Evolutionary conservation across 2,329 filamentous ascomycete species (phyloP).

Genomic region (Monilinia fructicola): DNA sequence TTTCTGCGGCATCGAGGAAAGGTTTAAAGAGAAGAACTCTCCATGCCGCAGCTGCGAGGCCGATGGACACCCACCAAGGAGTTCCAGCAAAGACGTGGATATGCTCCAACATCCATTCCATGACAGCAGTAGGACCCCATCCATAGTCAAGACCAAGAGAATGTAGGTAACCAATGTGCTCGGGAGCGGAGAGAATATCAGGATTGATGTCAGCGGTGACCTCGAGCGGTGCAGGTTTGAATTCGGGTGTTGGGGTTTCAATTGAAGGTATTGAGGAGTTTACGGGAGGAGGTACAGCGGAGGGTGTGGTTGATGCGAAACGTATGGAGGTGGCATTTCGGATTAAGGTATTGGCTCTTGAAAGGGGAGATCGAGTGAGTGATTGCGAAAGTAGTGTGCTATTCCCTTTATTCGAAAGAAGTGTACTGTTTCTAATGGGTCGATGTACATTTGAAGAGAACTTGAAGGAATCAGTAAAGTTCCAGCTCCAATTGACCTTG

Average conservation of each 20-base stretch:
- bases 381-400: conserved; percentile 27
- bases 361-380: conserved; percentile 26
- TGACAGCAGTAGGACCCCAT: conserved; percentile 70
- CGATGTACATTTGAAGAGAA: conserved; percentile 39
- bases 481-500: neutral
- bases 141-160: conserved; percentile 84
- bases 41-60: conserved; percentile 61
- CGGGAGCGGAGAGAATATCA: conserved; percentile 41
- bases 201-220: conserved; percentile 29
- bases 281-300: conserved; percentile 15
- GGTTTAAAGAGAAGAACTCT: conserved; percentile 67
- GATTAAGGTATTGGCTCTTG: conserved; percentile 30
- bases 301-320: conserved; percentile 37
- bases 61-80: conserved; percentile 81
- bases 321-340: conserved; percentile 34
- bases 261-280: conserved; percentile 16
- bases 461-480: conserved; percentile 32
- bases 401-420: conserved; percentile 30
- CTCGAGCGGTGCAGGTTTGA: conserved; percentile 30
- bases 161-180: conserved; percentile 79
- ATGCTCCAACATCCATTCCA: conserved; percentile 79
- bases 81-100: conserved; percentile 72
- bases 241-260: conserved; percentile 24
- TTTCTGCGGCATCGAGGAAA: conserved; percentile 61
- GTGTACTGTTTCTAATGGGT: conserved; percentile 32